Base-by-base conservation (phyloP, 1,284 basidiomycete genomes). In the Cutaneotrichosporon sp. region DNA sequence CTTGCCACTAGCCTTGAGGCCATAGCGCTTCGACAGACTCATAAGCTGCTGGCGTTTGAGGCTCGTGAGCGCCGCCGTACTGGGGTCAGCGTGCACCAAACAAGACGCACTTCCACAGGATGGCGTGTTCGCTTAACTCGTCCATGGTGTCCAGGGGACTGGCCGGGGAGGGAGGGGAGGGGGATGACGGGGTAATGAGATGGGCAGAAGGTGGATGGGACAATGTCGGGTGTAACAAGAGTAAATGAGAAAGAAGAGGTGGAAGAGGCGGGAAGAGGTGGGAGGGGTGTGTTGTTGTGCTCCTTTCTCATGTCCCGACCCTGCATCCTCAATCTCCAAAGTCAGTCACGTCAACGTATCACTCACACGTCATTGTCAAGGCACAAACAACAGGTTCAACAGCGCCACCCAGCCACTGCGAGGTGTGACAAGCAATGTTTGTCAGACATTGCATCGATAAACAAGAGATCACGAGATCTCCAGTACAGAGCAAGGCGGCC, bases 31-130 rank as follows among this genome's bases (percentile, higher is more conserved):
- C 18, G 76, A 79, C 6, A 80, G 59, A 20, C 73, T 74, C 4
- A 78, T 65, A 14, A 80, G 73, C 61, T 80, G 77, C 62, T 75
- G 72, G n/a, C 78, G 66, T 57, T 77, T 75, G 9, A 79, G 67
- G 4, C 74, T 70, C 53, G 71, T 67, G 24, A 79, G 68, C 24
- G 77, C 77, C 2, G 77, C 72, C 2, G 70, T 67, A 58, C 76
- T 77, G 62, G 20, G 36, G 31, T 54, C 31, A 53, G 25, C 38
- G 31, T 20, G 20, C 13, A 10, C 14, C 1, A 29, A 18, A 14
- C 3, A n/a, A 27, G 16, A 58, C 64, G 36, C 42, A 66, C 64
- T 66, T 66, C 45, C 42, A 66, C 9, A 66, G 58, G 36, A 66
- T 66, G 54, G 62, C 64, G 34, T 66, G 64, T 47, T 66, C 64